A percentile compares a stretch with the other conserved stretches of the same genome.
These are phyloP conservation scores for Fusarium duplospermum DNA, from an alignment of 2,329 filamentous ascomycete genomes.

Conservation along the genomic window DNA sequence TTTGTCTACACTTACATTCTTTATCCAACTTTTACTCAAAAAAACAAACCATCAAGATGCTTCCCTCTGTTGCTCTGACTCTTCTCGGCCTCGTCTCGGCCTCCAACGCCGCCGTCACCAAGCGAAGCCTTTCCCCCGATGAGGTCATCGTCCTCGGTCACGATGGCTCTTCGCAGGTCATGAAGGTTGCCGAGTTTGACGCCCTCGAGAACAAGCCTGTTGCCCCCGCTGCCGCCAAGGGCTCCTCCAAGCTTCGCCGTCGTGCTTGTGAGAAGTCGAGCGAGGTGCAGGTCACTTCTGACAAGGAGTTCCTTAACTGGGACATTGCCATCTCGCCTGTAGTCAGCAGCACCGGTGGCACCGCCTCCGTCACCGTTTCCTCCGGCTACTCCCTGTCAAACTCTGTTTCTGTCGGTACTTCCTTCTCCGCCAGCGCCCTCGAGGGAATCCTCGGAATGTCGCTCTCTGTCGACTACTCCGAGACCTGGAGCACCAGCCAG, in stretches of 20 bases:
- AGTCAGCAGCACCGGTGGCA: conserved; percentile 31
- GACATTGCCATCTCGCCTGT: conserved; percentile 39
- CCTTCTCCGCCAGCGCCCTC: conserved; percentile 9
- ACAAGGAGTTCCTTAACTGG: conserved; percentile 40
- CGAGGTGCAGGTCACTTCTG: conserved; percentile 32
- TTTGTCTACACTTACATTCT: not conserved
- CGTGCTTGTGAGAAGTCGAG: conserved; percentile 33
- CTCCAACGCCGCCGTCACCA: conserved; percentile 23
- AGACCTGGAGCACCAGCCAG: conserved; percentile 29
- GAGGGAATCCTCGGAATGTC: conserved; percentile 14
- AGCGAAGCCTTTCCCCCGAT: conserved; percentile 19
- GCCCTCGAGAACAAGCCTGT: conserved; percentile 17
- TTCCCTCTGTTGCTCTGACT: conserved; percentile 24
- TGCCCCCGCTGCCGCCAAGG: not conserved
- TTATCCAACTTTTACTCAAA: not conserved
- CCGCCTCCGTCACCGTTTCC: conserved; percentile 21
- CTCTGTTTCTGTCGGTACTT: conserved; percentile 11
- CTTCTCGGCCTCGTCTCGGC: conserved; percentile 31
- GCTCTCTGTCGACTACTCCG: conserved; percentile 21
- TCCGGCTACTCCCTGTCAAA: conserved; percentile 32
- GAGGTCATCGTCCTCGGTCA: conserved; percentile 35
- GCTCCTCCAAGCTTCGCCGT: conserved; percentile 1
- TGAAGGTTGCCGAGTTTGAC: conserved; percentile 35
- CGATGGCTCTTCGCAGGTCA: conserved; percentile 32
- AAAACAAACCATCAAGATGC: conserved; percentile 18